phyloP scores from a whole-genome alignment of 2,329 filamentous ascomycete genomes.

The Xylariaceae sp. region DNA sequence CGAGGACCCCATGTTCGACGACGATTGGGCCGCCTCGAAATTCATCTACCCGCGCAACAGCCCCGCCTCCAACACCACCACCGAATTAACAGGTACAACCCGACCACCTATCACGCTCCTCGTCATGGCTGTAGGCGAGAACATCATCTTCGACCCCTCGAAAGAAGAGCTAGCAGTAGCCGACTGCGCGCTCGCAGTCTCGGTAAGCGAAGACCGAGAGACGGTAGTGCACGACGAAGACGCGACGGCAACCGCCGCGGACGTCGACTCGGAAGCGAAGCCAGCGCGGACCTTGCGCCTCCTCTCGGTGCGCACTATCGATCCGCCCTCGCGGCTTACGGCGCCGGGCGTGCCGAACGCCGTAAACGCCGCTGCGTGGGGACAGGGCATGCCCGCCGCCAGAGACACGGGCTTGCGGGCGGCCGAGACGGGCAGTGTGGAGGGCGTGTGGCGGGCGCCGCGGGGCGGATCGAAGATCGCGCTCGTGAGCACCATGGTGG shows the following conservation, averaged over 20 bases:
- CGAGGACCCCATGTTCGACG: constrained; percentile 95
- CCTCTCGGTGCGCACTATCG: constrained; percentile 66
- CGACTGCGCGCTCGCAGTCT: constrained; percentile 82
- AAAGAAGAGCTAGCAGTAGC: constrained; percentile 91
- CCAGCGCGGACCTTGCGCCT: constrained; percentile 48
- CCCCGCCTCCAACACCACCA: constrained; percentile 18
- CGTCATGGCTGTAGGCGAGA: constrained; percentile 78
- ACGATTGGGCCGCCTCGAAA: constrained; percentile 86
- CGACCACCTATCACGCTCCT: constrained; percentile 86
- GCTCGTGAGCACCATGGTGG: constrained; percentile 69
- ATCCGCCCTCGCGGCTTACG: constrained; percentile 69
- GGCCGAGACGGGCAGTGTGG: constrained; percentile 52
- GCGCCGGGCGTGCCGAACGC: constrained; percentile 65
- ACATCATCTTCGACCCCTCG: constrained; percentile 89
- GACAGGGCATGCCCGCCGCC: constrained; percentile 35
- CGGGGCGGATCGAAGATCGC: constrained; percentile 75
- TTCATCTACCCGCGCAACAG: constrained; percentile 64
- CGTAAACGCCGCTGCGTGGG: constrained; percentile 53
- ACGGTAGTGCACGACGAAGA: no score
- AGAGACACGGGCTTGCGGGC: constrained; percentile 41
- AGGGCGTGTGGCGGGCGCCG: constrained; percentile 82
- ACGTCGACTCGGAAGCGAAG: constrained; percentile 26
- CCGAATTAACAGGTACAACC: constrained; percentile 23
- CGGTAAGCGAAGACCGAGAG: constrained; percentile 53
- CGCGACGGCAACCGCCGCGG: constrained; percentile 17